A percentile compares a stretch with the other conserved stretches of the same genome.
These are phyloP conservation scores for Epichloe gansuensis DNA, from an alignment of 2,329 filamentous ascomycete genomes.

Conservation along the genomic window DNA sequence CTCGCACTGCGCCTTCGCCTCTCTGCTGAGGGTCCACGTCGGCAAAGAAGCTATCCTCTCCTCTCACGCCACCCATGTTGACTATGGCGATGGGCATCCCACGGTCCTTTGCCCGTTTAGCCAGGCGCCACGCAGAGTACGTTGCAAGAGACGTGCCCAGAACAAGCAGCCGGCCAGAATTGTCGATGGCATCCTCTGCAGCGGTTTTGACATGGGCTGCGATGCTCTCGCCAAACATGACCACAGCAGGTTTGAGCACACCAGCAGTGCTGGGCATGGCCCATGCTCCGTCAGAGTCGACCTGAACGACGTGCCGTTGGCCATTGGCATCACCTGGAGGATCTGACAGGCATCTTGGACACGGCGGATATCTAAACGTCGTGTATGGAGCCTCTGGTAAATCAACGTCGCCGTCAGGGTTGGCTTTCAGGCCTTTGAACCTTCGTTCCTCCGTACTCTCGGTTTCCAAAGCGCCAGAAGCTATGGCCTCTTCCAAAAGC, in stretches of 20 bases:
- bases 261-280: slow-evolving; percentile 52
- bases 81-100: slow-evolving; percentile 79
- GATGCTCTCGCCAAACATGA: slow-evolving; percentile 95
- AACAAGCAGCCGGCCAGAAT: slow-evolving; percentile 62
- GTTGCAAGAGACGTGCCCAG: slow-evolving; percentile 86
- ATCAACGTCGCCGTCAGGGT: slow-evolving; percentile 92
- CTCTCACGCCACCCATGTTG: slow-evolving; percentile 75
- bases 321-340: slow-evolving; percentile 48
- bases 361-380: slow-evolving; percentile 83
- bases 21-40: slow-evolving; percentile 38
- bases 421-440: slow-evolving; percentile 62
- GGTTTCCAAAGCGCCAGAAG: slow-evolving; percentile 62
- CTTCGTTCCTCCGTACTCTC: slow-evolving; percentile 61
- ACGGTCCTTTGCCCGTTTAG: slow-evolving; percentile 68
- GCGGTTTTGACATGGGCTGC: slow-evolving; percentile 53
- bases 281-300: slow-evolving; percentile 77
- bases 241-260: slow-evolving; percentile 81
- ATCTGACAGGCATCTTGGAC: slow-evolving; percentile 61
- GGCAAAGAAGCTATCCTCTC: slow-evolving; percentile 61
- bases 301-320: slow-evolving; percentile 45
- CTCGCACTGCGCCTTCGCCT: slow-evolving; percentile 41
- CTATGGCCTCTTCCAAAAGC: slow-evolving; percentile 61
- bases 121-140: slow-evolving; percentile 87
- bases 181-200: slow-evolving; percentile 71
- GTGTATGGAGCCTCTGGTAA: slow-evolving; percentile 77